phyloP scores from a whole-genome alignment of 164 flowering plant genomes.

The Cinnamomum chago region DNA sequence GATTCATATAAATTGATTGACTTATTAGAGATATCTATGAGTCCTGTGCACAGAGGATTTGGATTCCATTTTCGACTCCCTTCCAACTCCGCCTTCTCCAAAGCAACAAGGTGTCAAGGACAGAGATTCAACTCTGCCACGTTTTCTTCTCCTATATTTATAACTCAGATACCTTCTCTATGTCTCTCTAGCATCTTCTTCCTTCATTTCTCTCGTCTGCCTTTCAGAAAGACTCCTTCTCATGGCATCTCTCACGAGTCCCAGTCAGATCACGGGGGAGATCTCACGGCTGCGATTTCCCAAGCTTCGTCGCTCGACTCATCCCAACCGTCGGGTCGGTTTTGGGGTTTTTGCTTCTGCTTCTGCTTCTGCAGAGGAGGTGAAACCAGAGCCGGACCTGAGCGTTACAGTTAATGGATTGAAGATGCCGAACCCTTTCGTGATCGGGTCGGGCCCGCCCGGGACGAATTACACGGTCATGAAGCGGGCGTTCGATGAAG shows the following conservation, averaged over 20 bases:
- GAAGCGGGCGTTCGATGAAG: conserved; percentile 98
- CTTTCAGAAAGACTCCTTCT: conserved; percentile 1
- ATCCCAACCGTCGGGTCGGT: conserved; percentile 32
- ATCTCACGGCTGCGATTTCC: conserved; percentile 3
- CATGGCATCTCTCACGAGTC: conserved; percentile 14
- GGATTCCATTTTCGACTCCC: neutral
- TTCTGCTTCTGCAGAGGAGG: conserved; percentile 40
- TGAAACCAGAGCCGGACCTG: conserved; percentile 73
- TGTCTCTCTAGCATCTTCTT: neutral
- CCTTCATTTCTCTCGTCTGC: neutral
- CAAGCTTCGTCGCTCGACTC: conserved; percentile 7
- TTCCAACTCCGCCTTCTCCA: neutral
- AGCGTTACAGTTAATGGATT: conserved; percentile 89
- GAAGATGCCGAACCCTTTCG: conserved; percentile 93
- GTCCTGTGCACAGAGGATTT: too few species aligned
- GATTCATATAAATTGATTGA: too few species aligned
- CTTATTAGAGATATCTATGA: too few species aligned
- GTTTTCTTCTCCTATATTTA: neutral
- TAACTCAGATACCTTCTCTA: neutral
- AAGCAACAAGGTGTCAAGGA: too few species aligned
- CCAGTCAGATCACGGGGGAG: conserved; percentile 12
- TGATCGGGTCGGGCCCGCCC: conserved; percentile 98
- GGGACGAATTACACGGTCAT: conserved; percentile 96
- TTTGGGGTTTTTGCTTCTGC: conserved; percentile 49
- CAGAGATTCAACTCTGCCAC: neutral